Percentiles rank a stretch among this genome's conserved stretches.
phyloP scores from a whole-genome alignment of 805 yeast species.

The Candida caryicola region DNA sequence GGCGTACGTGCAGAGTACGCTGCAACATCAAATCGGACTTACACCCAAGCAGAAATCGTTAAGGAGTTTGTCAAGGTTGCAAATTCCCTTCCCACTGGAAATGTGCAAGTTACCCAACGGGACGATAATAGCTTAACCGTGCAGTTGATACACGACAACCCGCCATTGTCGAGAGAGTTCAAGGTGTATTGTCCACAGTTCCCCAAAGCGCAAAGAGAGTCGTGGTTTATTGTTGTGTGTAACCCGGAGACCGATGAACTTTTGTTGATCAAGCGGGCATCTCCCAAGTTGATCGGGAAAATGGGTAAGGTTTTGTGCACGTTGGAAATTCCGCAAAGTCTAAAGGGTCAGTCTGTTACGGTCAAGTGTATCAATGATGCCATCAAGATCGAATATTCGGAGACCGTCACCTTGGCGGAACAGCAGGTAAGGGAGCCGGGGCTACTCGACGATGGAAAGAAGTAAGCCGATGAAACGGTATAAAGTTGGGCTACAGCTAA shows the following conservation, averaged over 20 bases:
- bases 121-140: conserved; percentile 37
- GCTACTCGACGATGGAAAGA: not conserved
- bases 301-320: conserved; percentile 42
- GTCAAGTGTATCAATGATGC: conserved; percentile 65
- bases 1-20: conserved; percentile 33
- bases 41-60: conserved; percentile 14
- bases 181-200: conserved; percentile 74
- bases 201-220: conserved; percentile 88
- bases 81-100: conserved; percentile 61
- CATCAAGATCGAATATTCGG: conserved; percentile 48
- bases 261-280: conserved; percentile 68
- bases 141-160: conserved; percentile 52
- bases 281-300: conserved; percentile 47
- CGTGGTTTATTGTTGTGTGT: conserved; percentile 78
- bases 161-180: conserved; percentile 53
- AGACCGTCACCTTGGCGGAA: not conserved
- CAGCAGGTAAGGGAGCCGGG: not conserved
- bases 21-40: conserved; percentile 16
- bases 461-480: too few species aligned
- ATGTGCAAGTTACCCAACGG: conserved; percentile 38
- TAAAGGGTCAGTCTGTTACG: conserved; percentile 44
- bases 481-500: too few species aligned
- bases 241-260: conserved; percentile 53
- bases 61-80: conserved; percentile 54
- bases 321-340: conserved; percentile 48